Conservation (phyloP, 2,329 filamentous ascomycete species). For the Ophiosphaerella narmari region DNA sequence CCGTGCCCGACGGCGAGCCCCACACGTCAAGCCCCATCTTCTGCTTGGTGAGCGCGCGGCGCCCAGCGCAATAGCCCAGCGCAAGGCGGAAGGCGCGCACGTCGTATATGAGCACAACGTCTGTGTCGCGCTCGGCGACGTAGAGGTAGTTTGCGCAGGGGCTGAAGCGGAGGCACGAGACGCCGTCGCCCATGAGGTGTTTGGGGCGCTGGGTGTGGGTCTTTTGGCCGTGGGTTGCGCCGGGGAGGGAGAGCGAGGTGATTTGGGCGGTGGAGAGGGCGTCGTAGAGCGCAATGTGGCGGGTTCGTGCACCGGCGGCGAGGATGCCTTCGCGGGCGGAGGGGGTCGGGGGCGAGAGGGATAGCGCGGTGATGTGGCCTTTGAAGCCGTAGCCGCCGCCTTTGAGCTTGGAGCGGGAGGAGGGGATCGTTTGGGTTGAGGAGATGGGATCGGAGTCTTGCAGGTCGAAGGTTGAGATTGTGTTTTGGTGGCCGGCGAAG, state of each 20-base stretch:
- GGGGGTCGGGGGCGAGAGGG: constrained; percentile 35
- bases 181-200: constrained; percentile 52
- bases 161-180: constrained; percentile 63
- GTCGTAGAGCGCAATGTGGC: constrained; percentile 62
- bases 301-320: constrained; percentile 62
- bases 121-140: constrained; percentile 61
- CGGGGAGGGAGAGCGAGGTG: constrained; percentile 55
- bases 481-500: constrained; percentile 60
- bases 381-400: constrained; percentile 58
- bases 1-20: constrained; percentile 22
- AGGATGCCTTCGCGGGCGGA: constrained; percentile 51
- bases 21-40: constrained; percentile 61
- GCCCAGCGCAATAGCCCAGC: constrained; percentile 54
- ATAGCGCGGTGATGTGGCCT: constrained; percentile 60
- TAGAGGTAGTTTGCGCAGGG: constrained; percentile 63
- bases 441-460: constrained; percentile 52
- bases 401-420: constrained; percentile 48
- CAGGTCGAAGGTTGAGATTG: constrained; percentile 62
- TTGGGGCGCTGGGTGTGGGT: constrained; percentile 4
- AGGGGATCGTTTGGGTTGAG: constrained; percentile 52
- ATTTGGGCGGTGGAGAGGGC: constrained; percentile 55
- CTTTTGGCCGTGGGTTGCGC: constrained; percentile 12
- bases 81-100: constrained; percentile 58
- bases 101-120: constrained; percentile 63
- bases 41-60: constrained; percentile 57